Percentiles rank a stretch among this genome's conserved stretches.
These are phyloP conservation scores for Friedmanniomyces endolithicus DNA, from an alignment of 495 filamentous ascomycete genomes.

Conservation along the genomic window DNA sequence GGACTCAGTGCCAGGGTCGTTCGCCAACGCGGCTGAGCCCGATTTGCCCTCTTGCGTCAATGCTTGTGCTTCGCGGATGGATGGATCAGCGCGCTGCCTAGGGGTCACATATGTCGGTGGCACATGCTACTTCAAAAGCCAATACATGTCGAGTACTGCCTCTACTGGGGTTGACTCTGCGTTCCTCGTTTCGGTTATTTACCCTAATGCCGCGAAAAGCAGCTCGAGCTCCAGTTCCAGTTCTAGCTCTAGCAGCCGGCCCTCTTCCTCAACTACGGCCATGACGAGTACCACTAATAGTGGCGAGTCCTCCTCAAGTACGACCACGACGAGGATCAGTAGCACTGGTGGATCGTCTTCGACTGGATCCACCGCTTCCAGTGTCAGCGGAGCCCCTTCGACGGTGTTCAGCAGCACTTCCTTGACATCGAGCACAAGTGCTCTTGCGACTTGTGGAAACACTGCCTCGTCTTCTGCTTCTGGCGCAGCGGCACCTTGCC, in stretches of 20 bases:
- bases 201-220: too few relatives aligned
- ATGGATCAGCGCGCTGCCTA: not conserved
- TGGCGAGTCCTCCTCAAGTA: too few relatives aligned
- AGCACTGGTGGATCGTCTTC: too few relatives aligned
- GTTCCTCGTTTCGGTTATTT: not conserved
- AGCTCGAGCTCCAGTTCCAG: too few relatives aligned
- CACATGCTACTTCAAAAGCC: not conserved
- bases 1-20: not conserved
- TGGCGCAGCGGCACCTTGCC: conserved; percentile 2
- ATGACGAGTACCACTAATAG: too few relatives aligned
- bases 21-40: not conserved
- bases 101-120: not conserved
- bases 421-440: not conserved
- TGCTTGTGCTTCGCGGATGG: not conserved
- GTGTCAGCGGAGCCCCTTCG: not conserved
- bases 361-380: too few relatives aligned
- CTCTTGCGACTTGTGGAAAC: not conserved
- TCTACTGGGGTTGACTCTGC: not conserved
- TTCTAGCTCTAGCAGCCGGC: too few relatives aligned
- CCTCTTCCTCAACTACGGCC: too few relatives aligned
- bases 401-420: not conserved
- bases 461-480: not conserved
- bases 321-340: too few relatives aligned
- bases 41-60: not conserved
- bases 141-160: not conserved